phyloP scores from a whole-genome alignment of 495 filamentous ascomycete species.

The Penicillium daleae region DNA sequence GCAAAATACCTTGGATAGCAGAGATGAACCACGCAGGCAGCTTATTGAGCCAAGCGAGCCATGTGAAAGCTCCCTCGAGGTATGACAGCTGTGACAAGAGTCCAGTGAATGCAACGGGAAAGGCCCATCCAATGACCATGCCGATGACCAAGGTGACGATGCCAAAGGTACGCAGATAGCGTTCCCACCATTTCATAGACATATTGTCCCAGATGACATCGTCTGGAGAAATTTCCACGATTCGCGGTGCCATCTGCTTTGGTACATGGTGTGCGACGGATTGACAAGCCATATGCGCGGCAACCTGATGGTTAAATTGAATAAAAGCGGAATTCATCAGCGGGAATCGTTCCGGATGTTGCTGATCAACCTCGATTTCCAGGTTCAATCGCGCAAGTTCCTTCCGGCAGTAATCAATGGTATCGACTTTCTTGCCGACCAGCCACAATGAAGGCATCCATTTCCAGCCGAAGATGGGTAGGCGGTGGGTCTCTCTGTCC shows the following conservation, averaged over 20 bases:
- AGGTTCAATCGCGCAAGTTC: constrained; percentile 88
- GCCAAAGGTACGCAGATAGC: constrained; percentile 72
- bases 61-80: constrained; percentile 64
- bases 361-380: constrained; percentile 92
- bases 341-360: constrained; percentile 83
- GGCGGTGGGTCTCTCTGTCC: constrained; percentile 82
- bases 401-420: constrained; percentile 86
- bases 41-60: constrained; percentile 70
- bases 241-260: constrained; percentile 90
- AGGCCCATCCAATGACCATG: constrained; percentile 87
- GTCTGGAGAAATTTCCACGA: constrained; percentile 88
- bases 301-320: constrained; percentile 97
- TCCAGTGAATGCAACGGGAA: constrained; percentile 88
- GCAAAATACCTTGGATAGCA: constrained; percentile 84
- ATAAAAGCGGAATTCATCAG: constrained; percentile 98
- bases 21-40: constrained; percentile 68
- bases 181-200: constrained; percentile 94
- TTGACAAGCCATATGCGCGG: constrained; percentile 98
- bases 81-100: constrained; percentile 74
- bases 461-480: constrained; percentile 77
- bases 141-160: constrained; percentile 68
- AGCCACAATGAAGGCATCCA: constrained; percentile 83
- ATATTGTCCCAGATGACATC: constrained; percentile 99
- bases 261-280: constrained; percentile 89
- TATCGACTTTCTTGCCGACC: constrained; percentile 90